Percentiles rank a stretch among this genome's conserved stretches.
phyloP scores from a whole-genome alignment of 257 asterid genomes.

The Plantago ovata region DNA sequence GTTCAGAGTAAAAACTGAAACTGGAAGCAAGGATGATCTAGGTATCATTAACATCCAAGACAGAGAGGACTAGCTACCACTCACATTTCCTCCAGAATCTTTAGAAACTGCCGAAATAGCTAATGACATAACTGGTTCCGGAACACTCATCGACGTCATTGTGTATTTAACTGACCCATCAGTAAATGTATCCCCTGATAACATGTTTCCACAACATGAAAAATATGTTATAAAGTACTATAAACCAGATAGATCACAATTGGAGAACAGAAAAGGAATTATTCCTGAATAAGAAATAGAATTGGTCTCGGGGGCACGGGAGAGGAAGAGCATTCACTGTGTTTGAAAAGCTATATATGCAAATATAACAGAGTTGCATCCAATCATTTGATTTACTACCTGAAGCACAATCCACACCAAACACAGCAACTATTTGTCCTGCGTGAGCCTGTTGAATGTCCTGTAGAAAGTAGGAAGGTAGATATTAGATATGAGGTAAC shows the following conservation, averaged over 20 bases:
- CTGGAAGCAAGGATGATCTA: slow-evolving; percentile 9
- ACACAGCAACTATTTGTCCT: slow-evolving; percentile 98
- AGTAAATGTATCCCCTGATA: slow-evolving; percentile 93
- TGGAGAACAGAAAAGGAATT: neutral
- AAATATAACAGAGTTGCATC: neutral
- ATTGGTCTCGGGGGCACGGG: too few relatives aligned
- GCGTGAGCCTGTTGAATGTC: slow-evolving; percentile 99
- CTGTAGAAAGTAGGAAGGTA: slow-evolving; percentile 35
- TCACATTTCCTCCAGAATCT: slow-evolving; percentile 96
- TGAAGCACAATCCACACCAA: slow-evolving; percentile 98
- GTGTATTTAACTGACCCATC: slow-evolving; percentile 93
- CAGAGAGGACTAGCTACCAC: slow-evolving; percentile 22
- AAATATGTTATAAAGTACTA: neutral
- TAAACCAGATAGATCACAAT: neutral
- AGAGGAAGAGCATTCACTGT: neutral
- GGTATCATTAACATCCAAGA: slow-evolving; percentile 16
- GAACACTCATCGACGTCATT: slow-evolving; percentile 99
- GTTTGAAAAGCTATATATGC: slow-evolving; percentile 6
- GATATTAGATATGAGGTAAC: slow-evolving; percentile 8
- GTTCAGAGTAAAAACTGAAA: slow-evolving; percentile 5
- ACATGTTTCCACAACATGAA: slow-evolving; percentile 22
- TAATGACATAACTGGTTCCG: slow-evolving; percentile 99
- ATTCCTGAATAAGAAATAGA: neutral
- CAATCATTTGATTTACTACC: slow-evolving; percentile 39
- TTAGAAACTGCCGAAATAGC: slow-evolving; percentile 93